Conservation (phyloP, 306 rosid genomes). For the Corylus americana region DNA sequence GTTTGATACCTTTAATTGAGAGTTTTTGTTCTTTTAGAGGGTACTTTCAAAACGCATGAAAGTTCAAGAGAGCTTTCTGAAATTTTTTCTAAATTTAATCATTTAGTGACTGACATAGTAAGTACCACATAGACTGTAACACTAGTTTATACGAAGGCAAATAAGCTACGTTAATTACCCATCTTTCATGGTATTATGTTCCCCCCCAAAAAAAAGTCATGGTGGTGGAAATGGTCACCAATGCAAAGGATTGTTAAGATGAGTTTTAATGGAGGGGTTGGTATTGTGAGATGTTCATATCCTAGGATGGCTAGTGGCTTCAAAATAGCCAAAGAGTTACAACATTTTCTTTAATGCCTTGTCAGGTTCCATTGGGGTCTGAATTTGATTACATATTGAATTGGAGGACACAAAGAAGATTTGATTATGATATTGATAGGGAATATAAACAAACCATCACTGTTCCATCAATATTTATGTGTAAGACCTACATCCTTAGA, state of each 20-base stretch:
- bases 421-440: neutral
- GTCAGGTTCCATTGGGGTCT: slow-evolving; percentile 10
- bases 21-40: too few relatives aligned
- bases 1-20: too few relatives aligned
- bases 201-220: neutral
- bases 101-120: too few relatives aligned
- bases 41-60: too few relatives aligned
- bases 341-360: slow-evolving; percentile 20
- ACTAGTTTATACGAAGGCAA: too few relatives aligned
- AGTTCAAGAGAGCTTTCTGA: too few relatives aligned
- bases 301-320: neutral
- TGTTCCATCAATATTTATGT: neutral
- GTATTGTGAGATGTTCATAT: neutral
- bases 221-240: neutral
- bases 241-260: neutral
- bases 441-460: neutral
- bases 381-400: neutral
- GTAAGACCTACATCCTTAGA: neutral
- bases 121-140: too few relatives aligned
- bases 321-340: neutral
- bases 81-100: too few relatives aligned
- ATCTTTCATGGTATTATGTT: neutral
- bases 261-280: neutral
- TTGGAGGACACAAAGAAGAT: neutral
- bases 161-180: neutral